Evolutionary conservation across 805 yeast species (phyloP).

Genomic region (Metschnikowia peoriensis): DNA sequence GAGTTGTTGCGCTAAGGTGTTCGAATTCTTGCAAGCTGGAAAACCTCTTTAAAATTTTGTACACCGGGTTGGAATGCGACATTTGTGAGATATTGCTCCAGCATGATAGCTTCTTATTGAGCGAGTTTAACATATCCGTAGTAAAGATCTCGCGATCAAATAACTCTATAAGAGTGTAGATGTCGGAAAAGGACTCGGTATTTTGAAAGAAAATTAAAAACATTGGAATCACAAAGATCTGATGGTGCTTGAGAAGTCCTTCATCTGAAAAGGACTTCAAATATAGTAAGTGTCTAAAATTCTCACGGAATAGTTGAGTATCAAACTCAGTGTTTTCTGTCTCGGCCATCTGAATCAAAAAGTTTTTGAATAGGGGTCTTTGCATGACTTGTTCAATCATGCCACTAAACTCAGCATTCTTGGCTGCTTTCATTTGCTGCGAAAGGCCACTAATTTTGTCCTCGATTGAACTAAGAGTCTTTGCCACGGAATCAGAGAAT

Average conservation of each 20-base stretch:
- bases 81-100: slow-evolving; percentile 28
- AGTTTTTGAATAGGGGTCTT: slow-evolving; percentile 32
- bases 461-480: slow-evolving; percentile 21
- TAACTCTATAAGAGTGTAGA: slow-evolving; percentile 32
- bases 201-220: slow-evolving; percentile 30
- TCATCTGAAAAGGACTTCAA: slow-evolving; percentile 37
- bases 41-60: slow-evolving; percentile 25
- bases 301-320: slow-evolving; percentile 17
- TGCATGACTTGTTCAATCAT: slow-evolving; percentile 23
- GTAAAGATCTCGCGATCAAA: slow-evolving; percentile 33
- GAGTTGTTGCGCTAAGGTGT: slow-evolving; percentile 25
- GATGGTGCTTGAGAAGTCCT: slow-evolving; percentile 40
- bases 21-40: slow-evolving; percentile 32
- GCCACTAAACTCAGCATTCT: slow-evolving; percentile 34
- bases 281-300: slow-evolving; percentile 33
- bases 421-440: slow-evolving; percentile 26
- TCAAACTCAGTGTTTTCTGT: slow-evolving; percentile 4
- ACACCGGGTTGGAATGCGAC: slow-evolving; percentile 20
- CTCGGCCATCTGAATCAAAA: slow-evolving; percentile 18
- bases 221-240: slow-evolving; percentile 37
- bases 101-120: slow-evolving; percentile 26
- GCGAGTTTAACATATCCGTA: slow-evolving; percentile 23
- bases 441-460: slow-evolving; percentile 26
- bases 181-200: slow-evolving; percentile 22
- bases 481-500: slow-evolving; percentile 17